These are phyloP conservation scores for Cladosporium colombiae DNA, from an alignment of 2,329 filamentous ascomycete species.

Conservation along the genomic window DNA sequence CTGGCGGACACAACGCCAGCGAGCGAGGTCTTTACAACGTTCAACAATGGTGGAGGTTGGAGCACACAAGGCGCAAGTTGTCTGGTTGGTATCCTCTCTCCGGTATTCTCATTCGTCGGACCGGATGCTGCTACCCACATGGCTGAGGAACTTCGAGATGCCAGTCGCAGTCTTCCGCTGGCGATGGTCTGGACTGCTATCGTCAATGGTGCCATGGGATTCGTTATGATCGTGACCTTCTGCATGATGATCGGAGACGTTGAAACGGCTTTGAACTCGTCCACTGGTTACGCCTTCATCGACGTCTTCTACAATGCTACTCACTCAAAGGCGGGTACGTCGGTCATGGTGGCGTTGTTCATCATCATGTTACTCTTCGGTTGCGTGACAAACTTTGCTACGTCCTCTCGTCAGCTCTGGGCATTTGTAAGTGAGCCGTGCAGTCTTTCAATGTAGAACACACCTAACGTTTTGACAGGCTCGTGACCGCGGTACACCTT, in stretches of 20 bases:
- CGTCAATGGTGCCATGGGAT: constrained; percentile 28
- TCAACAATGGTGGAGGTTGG: constrained; percentile 25
- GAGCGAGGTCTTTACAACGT: constrained; percentile 29
- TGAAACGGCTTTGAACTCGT: constrained; percentile 28
- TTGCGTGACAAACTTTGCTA: constrained; percentile 42
- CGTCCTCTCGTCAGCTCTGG: constrained; percentile 46
- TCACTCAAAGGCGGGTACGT: constrained; percentile 37
- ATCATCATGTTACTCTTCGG: constrained; percentile 43
- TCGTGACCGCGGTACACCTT: constrained; percentile 46
- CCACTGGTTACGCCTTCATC: constrained; percentile 37
- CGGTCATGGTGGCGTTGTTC: constrained; percentile 38
- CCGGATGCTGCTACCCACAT: constrained; percentile 23
- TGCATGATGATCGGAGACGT: constrained; percentile 39
- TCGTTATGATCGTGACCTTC: constrained; percentile 36
- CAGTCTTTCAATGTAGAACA: constrained; percentile 25
- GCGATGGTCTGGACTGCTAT: constrained; percentile 24
- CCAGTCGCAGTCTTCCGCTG: constrained; percentile 22
- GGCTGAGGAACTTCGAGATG: constrained; percentile 27
- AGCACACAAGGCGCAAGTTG: constrained; percentile 18
- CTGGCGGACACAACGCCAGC: constrained; percentile 19
- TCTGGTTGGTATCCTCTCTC: constrained; percentile 21
- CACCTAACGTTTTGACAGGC: constrained; percentile 33
- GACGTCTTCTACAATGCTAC: constrained; percentile 39
- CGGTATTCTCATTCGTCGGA: constrained; percentile 19
- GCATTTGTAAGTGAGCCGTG: constrained; percentile 42